A percentile compares a stretch with the other conserved stretches of the same genome.
These are phyloP conservation scores for Talaromyces wortmannii DNA, from an alignment of 495 filamentous ascomycete species.

Conservation along the genomic window DNA sequence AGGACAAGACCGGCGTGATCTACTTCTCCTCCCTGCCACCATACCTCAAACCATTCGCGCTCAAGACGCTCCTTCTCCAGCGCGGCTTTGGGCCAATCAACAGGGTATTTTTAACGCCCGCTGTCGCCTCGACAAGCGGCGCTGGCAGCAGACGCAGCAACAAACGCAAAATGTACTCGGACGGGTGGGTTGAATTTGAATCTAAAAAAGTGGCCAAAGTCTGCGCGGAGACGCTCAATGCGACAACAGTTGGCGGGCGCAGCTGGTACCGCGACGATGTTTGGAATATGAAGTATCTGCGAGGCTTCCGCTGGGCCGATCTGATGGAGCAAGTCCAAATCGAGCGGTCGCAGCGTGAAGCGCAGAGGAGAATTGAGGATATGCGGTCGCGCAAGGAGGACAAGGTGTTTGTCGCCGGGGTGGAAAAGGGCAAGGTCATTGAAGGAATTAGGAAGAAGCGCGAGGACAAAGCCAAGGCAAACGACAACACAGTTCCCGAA, in stretches of 20 bases:
- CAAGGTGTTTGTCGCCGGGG: conserved; percentile 71
- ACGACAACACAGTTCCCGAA: conserved; percentile 12
- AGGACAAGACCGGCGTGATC: conserved; percentile 62
- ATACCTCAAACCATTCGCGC: conserved; percentile 83
- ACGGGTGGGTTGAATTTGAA: conserved; percentile 92
- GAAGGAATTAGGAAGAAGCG: conserved; percentile 62
- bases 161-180: conserved; percentile 78
- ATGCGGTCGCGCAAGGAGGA: conserved; percentile 71
- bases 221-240: conserved; percentile 80
- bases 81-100: conserved; percentile 66
- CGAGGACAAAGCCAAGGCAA: conserved; percentile 43
- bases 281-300: conserved; percentile 80
- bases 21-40: conserved; percentile 90
- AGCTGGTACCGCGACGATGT: conserved; percentile 90
- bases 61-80: conserved; percentile 68
- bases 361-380: conserved; percentile 75
- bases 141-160: conserved; percentile 55
- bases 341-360: conserved; percentile 78
- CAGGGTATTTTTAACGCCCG: conserved; percentile 82
- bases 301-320: conserved; percentile 76
- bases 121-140: conserved; percentile 55
- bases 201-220: conserved; percentile 72
- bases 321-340: conserved; percentile 61
- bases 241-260: conserved; percentile 73
- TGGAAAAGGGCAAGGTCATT: conserved; percentile 76